Evolutionary conservation across 2,329 filamentous ascomycete species (phyloP).

Genomic region (Diplodia mutila): DNA sequence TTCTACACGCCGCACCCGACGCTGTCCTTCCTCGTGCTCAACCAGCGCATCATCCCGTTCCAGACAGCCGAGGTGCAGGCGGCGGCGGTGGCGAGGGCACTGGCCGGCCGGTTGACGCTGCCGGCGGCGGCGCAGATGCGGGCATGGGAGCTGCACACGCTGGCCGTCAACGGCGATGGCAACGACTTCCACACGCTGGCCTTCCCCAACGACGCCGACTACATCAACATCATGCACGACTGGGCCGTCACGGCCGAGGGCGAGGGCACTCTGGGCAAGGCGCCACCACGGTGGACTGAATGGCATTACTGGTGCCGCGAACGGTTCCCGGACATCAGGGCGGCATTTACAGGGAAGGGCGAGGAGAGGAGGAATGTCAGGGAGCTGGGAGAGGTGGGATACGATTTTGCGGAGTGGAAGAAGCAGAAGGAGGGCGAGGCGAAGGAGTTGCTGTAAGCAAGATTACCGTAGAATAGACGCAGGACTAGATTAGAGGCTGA

Average conservation of each 20-base stretch:
- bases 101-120: conserved; percentile 70
- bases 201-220: conserved; percentile 67
- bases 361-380: conserved; percentile 60
- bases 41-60: conserved; percentile 87
- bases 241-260: conserved; percentile 59
- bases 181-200: conserved; percentile 59
- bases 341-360: conserved; percentile 70
- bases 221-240: conserved; percentile 70
- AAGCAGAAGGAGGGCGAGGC: conserved; percentile 29
- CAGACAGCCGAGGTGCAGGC: conserved; percentile 78
- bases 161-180: conserved; percentile 51
- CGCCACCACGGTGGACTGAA: conserved; percentile 71
- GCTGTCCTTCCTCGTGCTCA: conserved; percentile 74
- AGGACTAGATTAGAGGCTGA: not conserved
- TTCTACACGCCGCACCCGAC: conserved; percentile 78
- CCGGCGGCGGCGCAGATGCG: conserved; percentile 68
- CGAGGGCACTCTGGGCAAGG: conserved; percentile 60
- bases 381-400: conserved; percentile 69
- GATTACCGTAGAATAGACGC: not conserved
- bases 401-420: conserved; percentile 40
- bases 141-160: conserved; percentile 62
- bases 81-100: conserved; percentile 75
- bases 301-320: conserved; percentile 73
- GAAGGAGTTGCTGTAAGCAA: conserved; percentile 26
- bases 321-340: conserved; percentile 70